A percentile compares a stretch with the other conserved stretches of the same genome.
These are phyloP conservation scores for Fusarium nodosum DNA, from an alignment of 2,329 filamentous ascomycete genomes.

Conservation along the genomic window DNA sequence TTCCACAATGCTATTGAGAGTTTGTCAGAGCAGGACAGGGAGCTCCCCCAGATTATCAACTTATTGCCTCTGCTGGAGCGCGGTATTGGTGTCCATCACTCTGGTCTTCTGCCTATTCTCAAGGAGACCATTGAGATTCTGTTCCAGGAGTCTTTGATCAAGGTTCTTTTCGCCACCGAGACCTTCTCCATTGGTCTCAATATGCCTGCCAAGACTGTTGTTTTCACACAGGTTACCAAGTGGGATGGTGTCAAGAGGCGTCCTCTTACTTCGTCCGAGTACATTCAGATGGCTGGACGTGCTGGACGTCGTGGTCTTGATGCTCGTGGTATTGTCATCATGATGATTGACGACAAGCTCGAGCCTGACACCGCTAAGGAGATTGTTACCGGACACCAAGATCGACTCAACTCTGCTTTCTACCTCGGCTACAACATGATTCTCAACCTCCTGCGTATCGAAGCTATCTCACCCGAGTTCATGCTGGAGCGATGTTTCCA, in stretches of 20 bases:
- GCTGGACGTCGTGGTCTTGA: slow-evolving; percentile 97
- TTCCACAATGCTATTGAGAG: slow-evolving; percentile 94
- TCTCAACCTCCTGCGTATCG: slow-evolving; percentile 94
- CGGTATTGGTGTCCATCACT: slow-evolving; percentile 98
- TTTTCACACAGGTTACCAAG: slow-evolving; percentile 97
- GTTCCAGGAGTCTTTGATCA: slow-evolving; percentile 98
- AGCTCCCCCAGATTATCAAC: slow-evolving; percentile 90
- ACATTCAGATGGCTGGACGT: slow-evolving; percentile 98
- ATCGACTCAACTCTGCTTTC: slow-evolving; percentile 97
- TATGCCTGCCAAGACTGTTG: slow-evolving; percentile 99
- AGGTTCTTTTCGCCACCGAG: slow-evolving; percentile 97
- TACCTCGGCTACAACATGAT: slow-evolving; percentile 99
- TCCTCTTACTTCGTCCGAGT: slow-evolving; percentile 93
- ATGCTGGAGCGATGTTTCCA: slow-evolving; percentile 99
- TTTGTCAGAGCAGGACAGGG: slow-evolving; percentile 90
- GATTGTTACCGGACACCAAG: slow-evolving; percentile 96
- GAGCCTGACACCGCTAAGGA: slow-evolving; percentile 94
- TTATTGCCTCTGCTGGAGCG: slow-evolving; percentile 89
- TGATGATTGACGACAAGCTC: slow-evolving; percentile 99
- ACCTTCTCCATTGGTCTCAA: slow-evolving; percentile 99
- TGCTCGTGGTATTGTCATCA: slow-evolving; percentile 97
- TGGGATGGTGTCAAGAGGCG: slow-evolving; percentile 87
- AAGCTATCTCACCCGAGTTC: slow-evolving; percentile 97
- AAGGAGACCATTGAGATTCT: slow-evolving; percentile 99
- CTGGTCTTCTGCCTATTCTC: slow-evolving; percentile 91